Evolutionary conservation across 352 stramenopile genomes (phyloP).

Genomic region (Thalassiosira allenii): DNA sequence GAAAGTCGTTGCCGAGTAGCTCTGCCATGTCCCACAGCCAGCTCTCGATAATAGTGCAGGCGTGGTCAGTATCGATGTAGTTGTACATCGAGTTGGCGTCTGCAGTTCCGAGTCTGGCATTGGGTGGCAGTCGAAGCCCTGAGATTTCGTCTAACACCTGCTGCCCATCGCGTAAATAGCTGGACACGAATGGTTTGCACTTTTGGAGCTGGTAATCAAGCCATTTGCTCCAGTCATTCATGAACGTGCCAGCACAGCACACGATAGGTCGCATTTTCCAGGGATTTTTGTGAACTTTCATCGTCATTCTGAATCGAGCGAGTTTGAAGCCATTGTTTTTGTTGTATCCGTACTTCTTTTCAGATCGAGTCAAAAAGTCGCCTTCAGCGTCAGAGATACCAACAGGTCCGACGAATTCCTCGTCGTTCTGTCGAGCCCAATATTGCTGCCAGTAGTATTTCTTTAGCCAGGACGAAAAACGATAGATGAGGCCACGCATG

Average conservation of each 20-base stretch:
- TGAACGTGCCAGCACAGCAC: conserved; percentile 29
- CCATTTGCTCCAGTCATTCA: conserved; percentile 29
- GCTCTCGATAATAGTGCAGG: conserved; percentile 17
- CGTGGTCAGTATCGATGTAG: conserved; percentile 25
- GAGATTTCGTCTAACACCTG: conserved; percentile 4
- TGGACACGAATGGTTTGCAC: conserved; percentile 14
- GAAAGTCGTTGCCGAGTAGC: conserved; percentile 2
- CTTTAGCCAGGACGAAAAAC: not conserved
- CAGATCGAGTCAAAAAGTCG: not conserved
- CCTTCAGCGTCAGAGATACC: not conserved
- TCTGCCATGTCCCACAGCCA: conserved; percentile 11
- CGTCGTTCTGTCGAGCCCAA: too few species aligned
- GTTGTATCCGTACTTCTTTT: not conserved
- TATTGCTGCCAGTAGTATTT: not conserved
- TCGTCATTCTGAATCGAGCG: conserved; percentile 22
- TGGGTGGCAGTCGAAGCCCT: conserved; percentile 7
- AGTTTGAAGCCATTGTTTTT: too few species aligned
- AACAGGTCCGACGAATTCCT: too few species aligned
- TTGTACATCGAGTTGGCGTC: conserved; percentile 38
- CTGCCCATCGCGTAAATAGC: conserved; percentile 11
- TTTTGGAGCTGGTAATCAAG: conserved; percentile 26
- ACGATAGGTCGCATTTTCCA: conserved; percentile 48
- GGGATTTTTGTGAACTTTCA: conserved; percentile 34
- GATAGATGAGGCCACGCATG: not conserved
- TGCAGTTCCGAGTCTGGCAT: conserved; percentile 24